Evolutionary conservation across 495 filamentous ascomycete genomes (phyloP).

Genomic region (Penicillium diatomitis): DNA sequence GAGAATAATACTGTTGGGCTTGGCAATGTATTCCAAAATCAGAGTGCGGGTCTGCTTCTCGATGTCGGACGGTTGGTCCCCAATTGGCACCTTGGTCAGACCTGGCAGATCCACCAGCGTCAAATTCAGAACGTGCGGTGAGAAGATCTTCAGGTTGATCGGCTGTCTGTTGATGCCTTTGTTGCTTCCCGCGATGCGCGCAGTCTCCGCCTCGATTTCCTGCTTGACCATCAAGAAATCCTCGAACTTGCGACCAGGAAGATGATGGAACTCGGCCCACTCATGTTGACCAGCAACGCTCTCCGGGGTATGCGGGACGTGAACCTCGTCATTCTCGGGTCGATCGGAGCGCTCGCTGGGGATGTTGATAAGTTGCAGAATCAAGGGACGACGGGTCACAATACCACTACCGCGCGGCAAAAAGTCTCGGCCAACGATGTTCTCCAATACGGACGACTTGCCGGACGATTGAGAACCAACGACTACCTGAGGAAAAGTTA

Average conservation of each 20-base stretch:
- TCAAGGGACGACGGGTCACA: conserved; percentile 86
- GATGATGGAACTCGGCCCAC: conserved; percentile 97
- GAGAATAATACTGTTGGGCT: conserved; percentile 96
- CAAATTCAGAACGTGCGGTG: conserved; percentile 90
- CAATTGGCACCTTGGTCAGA: conserved; percentile 96
- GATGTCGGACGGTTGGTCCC: conserved; percentile 95
- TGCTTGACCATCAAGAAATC: conserved; percentile 89
- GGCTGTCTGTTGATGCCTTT: conserved; percentile 97
- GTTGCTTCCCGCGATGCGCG: conserved; percentile 90
- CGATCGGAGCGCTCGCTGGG: conserved; percentile 66
- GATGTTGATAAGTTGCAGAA: conserved; percentile 96
- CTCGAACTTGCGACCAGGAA: conserved; percentile 79
- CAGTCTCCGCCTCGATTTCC: conserved; percentile 95
- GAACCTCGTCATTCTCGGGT: conserved; percentile 54
- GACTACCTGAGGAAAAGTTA: conserved; percentile 59
- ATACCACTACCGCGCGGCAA: conserved; percentile 94
- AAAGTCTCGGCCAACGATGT: conserved; percentile 97
- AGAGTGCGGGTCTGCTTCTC: conserved; percentile 97
- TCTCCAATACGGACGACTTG: conserved; percentile 98
- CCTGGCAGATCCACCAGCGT: conserved; percentile 95
- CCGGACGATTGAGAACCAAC: conserved; percentile 97
- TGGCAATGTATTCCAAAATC: conserved; percentile 97
- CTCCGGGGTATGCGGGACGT: conserved; percentile 59
- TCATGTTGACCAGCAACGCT: conserved; percentile 65
- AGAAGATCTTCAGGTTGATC: conserved; percentile 98